phyloP scores from a whole-genome alignment of 2,329 filamentous ascomycete species.

The Claviceps capensis region DNA sequence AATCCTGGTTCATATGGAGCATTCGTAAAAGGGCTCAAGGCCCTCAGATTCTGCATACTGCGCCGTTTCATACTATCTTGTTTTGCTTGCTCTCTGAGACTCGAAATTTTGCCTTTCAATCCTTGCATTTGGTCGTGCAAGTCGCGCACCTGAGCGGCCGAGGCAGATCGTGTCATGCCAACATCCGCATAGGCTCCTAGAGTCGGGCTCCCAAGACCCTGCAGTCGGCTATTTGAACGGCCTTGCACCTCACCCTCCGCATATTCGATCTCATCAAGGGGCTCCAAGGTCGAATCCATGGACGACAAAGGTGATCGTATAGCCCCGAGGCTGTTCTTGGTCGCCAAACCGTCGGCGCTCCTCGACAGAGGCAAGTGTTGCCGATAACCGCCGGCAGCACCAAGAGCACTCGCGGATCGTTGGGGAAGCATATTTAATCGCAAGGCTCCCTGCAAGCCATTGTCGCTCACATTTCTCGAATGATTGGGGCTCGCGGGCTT shows the following conservation, averaged over 20 bases:
- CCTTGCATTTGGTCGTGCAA: constrained; percentile 77
- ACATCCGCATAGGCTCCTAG: constrained; percentile 29
- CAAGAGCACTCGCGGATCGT: constrained; percentile 51
- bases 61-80: constrained; percentile 66
- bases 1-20: constrained; percentile 28
- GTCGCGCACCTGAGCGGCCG: constrained; percentile 57
- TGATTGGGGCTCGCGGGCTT: constrained; percentile 11
- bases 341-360: constrained; percentile 28
- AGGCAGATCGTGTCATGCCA: constrained; percentile 50
- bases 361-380: constrained; percentile 31
- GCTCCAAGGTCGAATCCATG: constrained; percentile 33
- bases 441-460: constrained; percentile 13
- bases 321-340: constrained; percentile 13
- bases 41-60: constrained; percentile 62
- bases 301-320: constrained; percentile 24
- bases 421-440: constrained; percentile 26
- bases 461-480: constrained; percentile 20
- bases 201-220: constrained; percentile 30
- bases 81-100: constrained; percentile 61
- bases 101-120: constrained; percentile 73
- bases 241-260: constrained; percentile 13
- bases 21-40: constrained; percentile 67
- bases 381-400: constrained; percentile 43
- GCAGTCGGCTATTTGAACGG: constrained; percentile 20
- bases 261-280: constrained; percentile 37